phyloP scores from a whole-genome alignment of 257 asterid genomes.

The Sherardia arvensis region DNA sequence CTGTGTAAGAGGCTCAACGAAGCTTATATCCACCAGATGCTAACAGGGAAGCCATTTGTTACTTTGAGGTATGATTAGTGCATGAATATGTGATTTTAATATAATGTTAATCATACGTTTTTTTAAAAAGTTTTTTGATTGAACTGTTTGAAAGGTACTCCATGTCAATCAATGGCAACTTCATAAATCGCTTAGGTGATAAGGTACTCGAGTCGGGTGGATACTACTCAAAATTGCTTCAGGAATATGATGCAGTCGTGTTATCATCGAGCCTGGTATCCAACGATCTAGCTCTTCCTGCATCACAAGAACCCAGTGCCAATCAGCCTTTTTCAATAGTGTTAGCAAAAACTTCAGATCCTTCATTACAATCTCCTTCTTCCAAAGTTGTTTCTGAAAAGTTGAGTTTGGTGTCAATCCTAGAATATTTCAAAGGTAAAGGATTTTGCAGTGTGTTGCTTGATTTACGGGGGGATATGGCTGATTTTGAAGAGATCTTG shows the following conservation, averaged over 20 bases:
- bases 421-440: slow-evolving; percentile 61
- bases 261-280: slow-evolving; percentile 32
- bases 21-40: slow-evolving; percentile 70
- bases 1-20: slow-evolving; percentile 71
- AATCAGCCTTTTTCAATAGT: slow-evolving; percentile 66
- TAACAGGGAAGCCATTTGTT: slow-evolving; percentile 67
- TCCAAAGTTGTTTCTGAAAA: slow-evolving; percentile 32
- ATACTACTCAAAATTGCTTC: slow-evolving; percentile 74
- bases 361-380: slow-evolving; percentile 19
- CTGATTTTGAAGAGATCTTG: slow-evolving; percentile 50
- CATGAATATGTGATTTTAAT: not conserved
- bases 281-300: slow-evolving; percentile 22
- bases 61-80: slow-evolving; percentile 50
- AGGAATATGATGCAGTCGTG: slow-evolving; percentile 69
- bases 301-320: slow-evolving; percentile 72
- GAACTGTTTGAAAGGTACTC: slow-evolving; percentile 42
- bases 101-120: not conserved
- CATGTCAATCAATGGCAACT: slow-evolving; percentile 57
- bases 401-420: slow-evolving; percentile 37
- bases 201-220: slow-evolving; percentile 59
- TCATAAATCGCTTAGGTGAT: slow-evolving; percentile 43
- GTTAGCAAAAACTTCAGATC: slow-evolving; percentile 27
- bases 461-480: slow-evolving; percentile 38
- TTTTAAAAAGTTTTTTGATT: not conserved
- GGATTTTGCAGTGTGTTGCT: slow-evolving; percentile 68